Evolutionary conservation across 176 grass and related monocot genomes (phyloP), one percentile per base, ranked within the genome.

Genomic region (Avena insularis): DNA sequence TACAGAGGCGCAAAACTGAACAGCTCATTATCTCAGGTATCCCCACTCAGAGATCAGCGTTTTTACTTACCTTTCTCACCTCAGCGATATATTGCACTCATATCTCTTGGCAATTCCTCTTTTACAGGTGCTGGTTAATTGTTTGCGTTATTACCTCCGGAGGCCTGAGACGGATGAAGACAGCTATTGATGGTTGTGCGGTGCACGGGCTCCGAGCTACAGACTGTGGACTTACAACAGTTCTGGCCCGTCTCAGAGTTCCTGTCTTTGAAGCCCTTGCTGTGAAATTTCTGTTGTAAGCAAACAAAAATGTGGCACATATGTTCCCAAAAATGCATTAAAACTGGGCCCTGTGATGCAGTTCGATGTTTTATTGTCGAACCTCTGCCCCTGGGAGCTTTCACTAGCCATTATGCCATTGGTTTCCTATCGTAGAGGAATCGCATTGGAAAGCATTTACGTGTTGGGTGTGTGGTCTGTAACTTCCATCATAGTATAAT

Each of bases 81-180:
- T 80, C 10, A 85, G 65, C 62, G 71, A 71, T 62, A 71, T 62
- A 67, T 12, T 27, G 35, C 27, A 11, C 36, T 79, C 27, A 11
- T 90, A 55, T 79, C 6, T 89, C 82, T 71, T 19, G 60, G 56
- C n/a, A 9, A 79, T 56, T 38, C 14, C 69, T 57, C 73, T 86
- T 86, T 17, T 58, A 66, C 75, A 96, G 97, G 92, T 94, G 14
- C 55, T 96, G 80, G 86, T 82, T 27, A 96, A 99, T 66, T 90
- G 75, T 56, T 82, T 99, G 77, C 97, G 94, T 15, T 99, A 93
- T 64, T 99, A 94, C 77, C 87, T 99, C 46, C 89, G 97, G 74
- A 96, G 97, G 89, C 97, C 97, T 36, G 97, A 99, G 78, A 89
- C 97, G 17, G 94, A 99, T 78, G 97, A 99, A 75, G 97, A 90